Conservation (phyloP, 2,329 filamentous ascomycete genomes). For the Fusarium redolens region DNA sequence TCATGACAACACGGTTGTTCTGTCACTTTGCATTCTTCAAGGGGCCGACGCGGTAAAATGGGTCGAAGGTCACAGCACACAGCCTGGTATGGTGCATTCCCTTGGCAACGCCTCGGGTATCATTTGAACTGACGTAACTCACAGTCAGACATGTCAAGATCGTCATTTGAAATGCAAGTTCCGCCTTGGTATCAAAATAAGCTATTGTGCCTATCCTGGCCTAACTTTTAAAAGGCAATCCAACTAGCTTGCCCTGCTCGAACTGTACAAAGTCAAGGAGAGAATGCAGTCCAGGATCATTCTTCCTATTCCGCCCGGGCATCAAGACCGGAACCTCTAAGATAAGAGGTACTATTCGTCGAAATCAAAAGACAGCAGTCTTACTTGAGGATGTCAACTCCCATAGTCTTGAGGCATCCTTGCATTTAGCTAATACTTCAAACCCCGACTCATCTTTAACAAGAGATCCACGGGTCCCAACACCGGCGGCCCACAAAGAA, state of each 20-base stretch:
- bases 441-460: background rate
- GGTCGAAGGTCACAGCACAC: background rate
- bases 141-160: background rate
- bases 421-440: background rate
- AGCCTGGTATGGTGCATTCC: background rate
- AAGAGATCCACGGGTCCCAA: too few species aligned
- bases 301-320: background rate
- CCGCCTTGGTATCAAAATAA: rapidly evolving
- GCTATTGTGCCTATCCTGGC: background rate
- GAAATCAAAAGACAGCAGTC: too few species aligned
- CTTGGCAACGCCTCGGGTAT: too few species aligned
- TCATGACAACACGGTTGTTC: background rate
- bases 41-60: background rate
- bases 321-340: background rate
- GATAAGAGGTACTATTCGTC: background rate
- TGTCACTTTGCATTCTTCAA: rapidly evolving
- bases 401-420: background rate
- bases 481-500: too few species aligned
- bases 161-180: background rate
- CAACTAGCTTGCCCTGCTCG: background rate
- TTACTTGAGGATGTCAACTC: too few species aligned
- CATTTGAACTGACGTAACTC: background rate
- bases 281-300: background rate
- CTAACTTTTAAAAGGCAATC: background rate
- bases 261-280: background rate